A percentile compares a stretch with the other conserved stretches of the same genome.
These are phyloP conservation scores for Kalanchoe fedtschenkoi DNA, from an alignment of 164 flowering plant species.

Conservation along the genomic window DNA sequence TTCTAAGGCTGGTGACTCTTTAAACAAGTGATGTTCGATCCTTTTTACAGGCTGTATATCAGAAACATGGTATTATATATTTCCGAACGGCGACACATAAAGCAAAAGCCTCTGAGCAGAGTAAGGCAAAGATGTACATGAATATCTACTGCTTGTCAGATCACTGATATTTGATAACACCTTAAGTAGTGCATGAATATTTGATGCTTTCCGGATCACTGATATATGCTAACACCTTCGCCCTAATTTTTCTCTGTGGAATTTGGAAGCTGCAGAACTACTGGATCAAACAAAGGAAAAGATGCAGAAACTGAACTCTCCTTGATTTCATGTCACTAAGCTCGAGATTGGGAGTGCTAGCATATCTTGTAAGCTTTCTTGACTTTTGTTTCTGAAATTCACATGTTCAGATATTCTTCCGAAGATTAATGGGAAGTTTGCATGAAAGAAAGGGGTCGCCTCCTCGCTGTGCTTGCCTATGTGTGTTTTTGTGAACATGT, in stretches of 20 bases:
- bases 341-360: background rate
- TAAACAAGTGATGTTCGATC: too few species aligned
- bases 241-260: conserved; percentile 6
- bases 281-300: conserved; percentile 30
- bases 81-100: conserved; percentile 45
- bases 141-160: background rate
- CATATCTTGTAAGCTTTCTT: background rate
- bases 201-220: background rate
- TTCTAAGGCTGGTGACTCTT: background rate
- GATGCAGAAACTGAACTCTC: conserved; percentile 25
- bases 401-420: too few species aligned
- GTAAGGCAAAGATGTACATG: conserved; percentile 17
- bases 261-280: conserved; percentile 27
- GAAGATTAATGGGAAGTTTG: too few species aligned
- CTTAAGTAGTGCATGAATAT: background rate
- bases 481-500: too few species aligned
- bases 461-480: too few species aligned
- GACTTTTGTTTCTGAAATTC: background rate
- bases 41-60: conserved; percentile 47
- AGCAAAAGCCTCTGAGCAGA: conserved; percentile 52
- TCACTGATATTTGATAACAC: background rate
- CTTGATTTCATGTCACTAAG: conserved; percentile 10
- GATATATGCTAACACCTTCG: background rate
- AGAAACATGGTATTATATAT: conserved; percentile 50
- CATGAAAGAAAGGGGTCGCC: too few species aligned